Evolutionary conservation across 768 basidiomycete species (phyloP), one percentile per base, ranked within the genome.

Genomic region (Russula emetica): DNA sequence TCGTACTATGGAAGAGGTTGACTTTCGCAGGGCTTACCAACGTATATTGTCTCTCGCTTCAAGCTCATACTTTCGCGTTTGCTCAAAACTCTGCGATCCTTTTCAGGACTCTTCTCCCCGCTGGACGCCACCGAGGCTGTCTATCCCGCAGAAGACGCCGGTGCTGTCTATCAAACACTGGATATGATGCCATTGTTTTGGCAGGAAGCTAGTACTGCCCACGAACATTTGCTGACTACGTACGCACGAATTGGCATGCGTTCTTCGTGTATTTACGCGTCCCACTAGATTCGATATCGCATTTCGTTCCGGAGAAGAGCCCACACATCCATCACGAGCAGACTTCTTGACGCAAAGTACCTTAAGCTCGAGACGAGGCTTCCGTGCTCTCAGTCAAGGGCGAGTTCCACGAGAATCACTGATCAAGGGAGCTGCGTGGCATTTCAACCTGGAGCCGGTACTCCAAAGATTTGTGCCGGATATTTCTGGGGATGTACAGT

Each of bases 161-260:
- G 80, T 50, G 72, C 73, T 1, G 76, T 82, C 9, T 76, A 82
- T 63, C 78, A 84, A 40, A 67, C 81, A 22, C 65, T 88, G 18
- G 83, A 85, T 22, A 76, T 72, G 44, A 78, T 90, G 64, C 79
- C 84, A 0, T 73, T 74, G 8, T 83, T 83, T 66, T 85, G 84
- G 82, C 82, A 84, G 68, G 75, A 76, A n/a, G 64, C 73, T 3
- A 81, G 84, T 60, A 73, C 71, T 30, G 76, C 79, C 2, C 67
- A 77, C 1, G 84, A 86, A 44, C 76, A 83, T 57, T 75, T 87
- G 66, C 68, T 90, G 28, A 92, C 87, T 30, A 79, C 78, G 90
- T 92, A 67, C 67, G 76, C 56, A 10, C 36, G 8, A 34, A 20
- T 24, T 44, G 18, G 45, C 45, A 44, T 45, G 53, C 38, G 60